Evolutionary conservation across 2,329 filamentous ascomycete genomes (phyloP).

Genomic region (Alternaria alternata): DNA sequence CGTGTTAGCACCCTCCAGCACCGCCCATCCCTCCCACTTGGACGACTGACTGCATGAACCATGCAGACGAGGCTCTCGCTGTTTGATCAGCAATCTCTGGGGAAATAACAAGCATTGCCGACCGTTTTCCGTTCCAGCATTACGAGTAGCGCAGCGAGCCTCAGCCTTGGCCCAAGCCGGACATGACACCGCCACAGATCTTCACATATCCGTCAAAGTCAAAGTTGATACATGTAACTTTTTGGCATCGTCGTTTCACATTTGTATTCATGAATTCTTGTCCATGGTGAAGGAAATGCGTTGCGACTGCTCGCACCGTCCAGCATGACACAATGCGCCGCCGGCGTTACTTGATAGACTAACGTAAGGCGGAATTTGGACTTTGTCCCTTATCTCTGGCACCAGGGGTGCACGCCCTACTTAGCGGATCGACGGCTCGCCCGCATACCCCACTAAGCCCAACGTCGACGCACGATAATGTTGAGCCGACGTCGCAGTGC

Average conservation of each 20-base stretch:
- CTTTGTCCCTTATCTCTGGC: slow-evolving; percentile 39
- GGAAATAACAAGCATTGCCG: slow-evolving; percentile 36
- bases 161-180: slow-evolving; percentile 27
- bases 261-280: not conserved
- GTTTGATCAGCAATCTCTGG: slow-evolving; percentile 35
- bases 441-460: slow-evolving; percentile 32
- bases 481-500: slow-evolving; percentile 44
- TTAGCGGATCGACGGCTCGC: slow-evolving; percentile 35
- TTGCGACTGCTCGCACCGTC: slow-evolving; percentile 6
- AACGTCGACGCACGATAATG: slow-evolving; percentile 34
- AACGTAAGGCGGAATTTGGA: slow-evolving; percentile 30
- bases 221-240: not conserved
- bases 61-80: slow-evolving; percentile 15
- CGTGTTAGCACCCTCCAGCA: slow-evolving; percentile 16
- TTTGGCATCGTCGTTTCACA: not conserved
- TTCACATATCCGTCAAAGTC: slow-evolving; percentile 8
- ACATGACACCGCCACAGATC: slow-evolving; percentile 32
- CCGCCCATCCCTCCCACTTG: not conserved
- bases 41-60: slow-evolving; percentile 2
- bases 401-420: slow-evolving; percentile 22
- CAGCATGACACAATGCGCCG: slow-evolving; percentile 28
- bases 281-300: not conserved
- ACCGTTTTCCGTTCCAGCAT: slow-evolving; percentile 23
- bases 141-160: slow-evolving; percentile 23
- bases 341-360: slow-evolving; percentile 42